Evolutionary conservation across 1,284 basidiomycete genomes (phyloP).

Genomic region (Vanrija sp.): DNA sequence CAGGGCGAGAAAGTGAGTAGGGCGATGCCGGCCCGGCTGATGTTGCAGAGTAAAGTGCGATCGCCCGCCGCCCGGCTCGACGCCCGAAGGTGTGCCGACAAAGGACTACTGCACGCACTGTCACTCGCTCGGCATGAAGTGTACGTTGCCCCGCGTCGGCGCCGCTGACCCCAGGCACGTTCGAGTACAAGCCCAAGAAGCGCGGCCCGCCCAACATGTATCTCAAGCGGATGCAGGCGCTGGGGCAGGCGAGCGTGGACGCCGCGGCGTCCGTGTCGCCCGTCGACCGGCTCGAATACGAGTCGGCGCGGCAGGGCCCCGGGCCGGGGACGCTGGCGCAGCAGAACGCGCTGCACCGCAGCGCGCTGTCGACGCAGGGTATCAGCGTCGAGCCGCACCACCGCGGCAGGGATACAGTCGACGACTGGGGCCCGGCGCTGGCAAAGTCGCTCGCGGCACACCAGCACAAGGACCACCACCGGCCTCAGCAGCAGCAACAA

Average conservation of each 20-base stretch:
- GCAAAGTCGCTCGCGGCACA: constrained; percentile 3
- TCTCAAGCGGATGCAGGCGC: constrained; percentile 21
- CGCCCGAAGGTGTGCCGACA: constrained; percentile 6
- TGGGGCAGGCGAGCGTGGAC: not conserved
- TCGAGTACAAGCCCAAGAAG: constrained; percentile 87
- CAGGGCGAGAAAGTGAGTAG: constrained; percentile 41
- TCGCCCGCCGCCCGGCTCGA: constrained; percentile 34
- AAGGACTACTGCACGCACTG: constrained; percentile 57
- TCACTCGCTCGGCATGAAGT: constrained; percentile 70
- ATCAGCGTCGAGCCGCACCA: not conserved
- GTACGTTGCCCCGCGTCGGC: constrained; percentile 38
- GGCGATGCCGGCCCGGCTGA: not conserved
- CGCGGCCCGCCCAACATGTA: constrained; percentile 78
- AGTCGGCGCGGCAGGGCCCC: constrained; percentile 2
- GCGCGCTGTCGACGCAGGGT: constrained; percentile 10
- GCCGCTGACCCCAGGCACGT: constrained; percentile 53
- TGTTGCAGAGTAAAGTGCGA: constrained; percentile 41
- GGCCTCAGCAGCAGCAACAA: not conserved
- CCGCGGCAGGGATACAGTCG: constrained; percentile 6
- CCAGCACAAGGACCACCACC: constrained; percentile 2
- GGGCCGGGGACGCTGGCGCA: constrained; percentile 20
- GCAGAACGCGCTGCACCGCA: constrained; percentile 15
- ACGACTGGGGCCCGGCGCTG: constrained; percentile 14
- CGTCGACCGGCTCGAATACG: not conserved
- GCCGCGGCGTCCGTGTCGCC: not conserved